phyloP scores from a whole-genome alignment of 805 yeast genomes.

The Isabelozyma pseudorhagii region DNA sequence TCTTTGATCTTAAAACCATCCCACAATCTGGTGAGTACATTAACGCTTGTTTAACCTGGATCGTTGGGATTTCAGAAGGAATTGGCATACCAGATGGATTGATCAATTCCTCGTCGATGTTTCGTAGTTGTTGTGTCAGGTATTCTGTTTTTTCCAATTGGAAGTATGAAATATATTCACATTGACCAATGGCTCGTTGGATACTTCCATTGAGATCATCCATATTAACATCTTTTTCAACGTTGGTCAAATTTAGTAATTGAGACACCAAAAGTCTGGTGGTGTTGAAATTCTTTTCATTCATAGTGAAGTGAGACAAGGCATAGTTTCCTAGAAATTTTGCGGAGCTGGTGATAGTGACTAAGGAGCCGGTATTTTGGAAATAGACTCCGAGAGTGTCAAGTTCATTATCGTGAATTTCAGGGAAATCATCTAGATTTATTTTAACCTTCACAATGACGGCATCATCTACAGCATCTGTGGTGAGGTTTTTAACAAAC shows the following conservation, averaged over 20 bases:
- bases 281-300: constrained; percentile 39
- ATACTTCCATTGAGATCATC: constrained; percentile 34
- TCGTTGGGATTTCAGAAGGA: constrained; percentile 47
- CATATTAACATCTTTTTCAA: constrained; percentile 36
- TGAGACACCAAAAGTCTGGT: constrained; percentile 44
- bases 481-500: constrained; percentile 4
- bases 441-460: constrained; percentile 28
- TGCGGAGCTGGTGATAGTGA: constrained; percentile 58
- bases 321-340: constrained; percentile 62
- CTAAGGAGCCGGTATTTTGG: constrained; percentile 59
- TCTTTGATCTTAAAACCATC: constrained; percentile 34
- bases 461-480: constrained; percentile 26
- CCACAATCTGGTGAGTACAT: constrained; percentile 92
- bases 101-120: constrained; percentile 68
- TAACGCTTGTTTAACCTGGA: constrained; percentile 54
- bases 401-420: constrained; percentile 48
- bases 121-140: constrained; percentile 48
- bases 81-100: constrained; percentile 82
- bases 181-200: constrained; percentile 36
- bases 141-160: constrained; percentile 65
- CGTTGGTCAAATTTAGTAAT: constrained; percentile 41
- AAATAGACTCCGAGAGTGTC: constrained; percentile 62
- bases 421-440: constrained; percentile 40
- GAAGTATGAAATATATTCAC: constrained; percentile 70
- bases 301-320: constrained; percentile 53